phyloP scores from a whole-genome alignment of 305 asterid genomes.

The Petunia hybrid region DNA sequence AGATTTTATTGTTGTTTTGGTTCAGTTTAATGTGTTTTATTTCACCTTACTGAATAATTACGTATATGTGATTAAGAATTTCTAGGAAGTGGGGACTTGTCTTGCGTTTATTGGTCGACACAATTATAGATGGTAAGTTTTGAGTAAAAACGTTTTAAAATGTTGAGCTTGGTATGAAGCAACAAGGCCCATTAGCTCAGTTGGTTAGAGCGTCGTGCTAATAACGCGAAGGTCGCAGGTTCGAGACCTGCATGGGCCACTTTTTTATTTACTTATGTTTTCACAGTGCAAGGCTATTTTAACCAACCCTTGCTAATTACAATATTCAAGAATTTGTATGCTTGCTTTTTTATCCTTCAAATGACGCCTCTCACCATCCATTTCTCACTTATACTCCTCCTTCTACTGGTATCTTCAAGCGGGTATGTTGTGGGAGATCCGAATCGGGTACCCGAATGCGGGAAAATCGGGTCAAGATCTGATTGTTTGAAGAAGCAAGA shows the following conservation, averaged over 20 bases:
- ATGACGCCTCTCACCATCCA: conserved; percentile 1
- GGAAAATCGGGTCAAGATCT: conserved; percentile 48
- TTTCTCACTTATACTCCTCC: neutral
- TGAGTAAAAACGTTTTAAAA: too few relatives aligned
- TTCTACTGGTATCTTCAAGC: neutral
- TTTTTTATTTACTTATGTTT: neutral
- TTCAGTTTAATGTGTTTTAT: too few relatives aligned
- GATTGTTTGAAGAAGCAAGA: conserved; percentile 49
- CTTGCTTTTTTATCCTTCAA: neutral
- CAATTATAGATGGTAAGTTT: too few relatives aligned
- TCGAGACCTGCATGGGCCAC: conserved; percentile 72
- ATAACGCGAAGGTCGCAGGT: conserved; percentile 83
- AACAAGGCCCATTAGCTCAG: conserved; percentile 75
- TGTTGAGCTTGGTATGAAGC: neutral
- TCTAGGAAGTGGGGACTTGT: too few relatives aligned
- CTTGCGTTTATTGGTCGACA: too few relatives aligned
- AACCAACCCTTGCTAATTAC: neutral
- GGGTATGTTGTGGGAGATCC: conserved; percentile 3
- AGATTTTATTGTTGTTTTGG: too few relatives aligned
- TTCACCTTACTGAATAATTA: too few relatives aligned
- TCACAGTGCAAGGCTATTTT: neutral
- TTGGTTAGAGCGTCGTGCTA: conserved; percentile 90
- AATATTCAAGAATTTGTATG: neutral
- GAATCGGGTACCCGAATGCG: conserved; percentile 40
- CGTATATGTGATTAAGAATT: too few relatives aligned